These are phyloP conservation scores for Lipomyces chichibuensis DNA, from an alignment of 805 yeast species.

Conservation along the genomic window DNA sequence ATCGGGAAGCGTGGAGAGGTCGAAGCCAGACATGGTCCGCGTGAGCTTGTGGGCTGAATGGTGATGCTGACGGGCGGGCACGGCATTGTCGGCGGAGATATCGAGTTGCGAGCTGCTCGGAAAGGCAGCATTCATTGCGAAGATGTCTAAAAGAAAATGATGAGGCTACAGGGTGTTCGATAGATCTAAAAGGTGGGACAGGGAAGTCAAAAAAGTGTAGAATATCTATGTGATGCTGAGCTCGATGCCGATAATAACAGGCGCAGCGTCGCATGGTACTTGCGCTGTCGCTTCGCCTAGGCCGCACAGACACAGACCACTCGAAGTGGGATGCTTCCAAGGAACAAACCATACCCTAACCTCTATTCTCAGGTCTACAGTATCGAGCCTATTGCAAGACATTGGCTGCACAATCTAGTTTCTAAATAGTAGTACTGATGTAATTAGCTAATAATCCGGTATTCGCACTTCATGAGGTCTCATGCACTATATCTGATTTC, in stretches of 20 bases:
- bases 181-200: not conserved
- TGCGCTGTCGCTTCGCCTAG: no score
- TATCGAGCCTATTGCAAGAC: not conserved
- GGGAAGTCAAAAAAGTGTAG: not conserved
- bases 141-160: not conserved
- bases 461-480: no score
- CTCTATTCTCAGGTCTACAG: not conserved
- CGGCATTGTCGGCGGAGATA: conserved; percentile 2
- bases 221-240: no score
- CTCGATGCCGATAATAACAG: no score
- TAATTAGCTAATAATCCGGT: no score
- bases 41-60: conserved; percentile 16
- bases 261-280: no score
- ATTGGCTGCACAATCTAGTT: not conserved
- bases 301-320: not conserved
- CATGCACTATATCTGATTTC: no score
- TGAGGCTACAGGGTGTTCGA: not conserved
- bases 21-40: conserved; percentile 26
- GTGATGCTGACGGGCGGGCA: not conserved
- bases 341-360: no score
- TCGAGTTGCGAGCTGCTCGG: not conserved
- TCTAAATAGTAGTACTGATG: not conserved
- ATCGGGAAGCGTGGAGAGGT: conserved; percentile 27
- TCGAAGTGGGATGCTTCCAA: no score
- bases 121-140: not conserved